phyloP scores from a whole-genome alignment of 371 early-diverging fungal genomes.

The Rhizopus sp. region DNA sequence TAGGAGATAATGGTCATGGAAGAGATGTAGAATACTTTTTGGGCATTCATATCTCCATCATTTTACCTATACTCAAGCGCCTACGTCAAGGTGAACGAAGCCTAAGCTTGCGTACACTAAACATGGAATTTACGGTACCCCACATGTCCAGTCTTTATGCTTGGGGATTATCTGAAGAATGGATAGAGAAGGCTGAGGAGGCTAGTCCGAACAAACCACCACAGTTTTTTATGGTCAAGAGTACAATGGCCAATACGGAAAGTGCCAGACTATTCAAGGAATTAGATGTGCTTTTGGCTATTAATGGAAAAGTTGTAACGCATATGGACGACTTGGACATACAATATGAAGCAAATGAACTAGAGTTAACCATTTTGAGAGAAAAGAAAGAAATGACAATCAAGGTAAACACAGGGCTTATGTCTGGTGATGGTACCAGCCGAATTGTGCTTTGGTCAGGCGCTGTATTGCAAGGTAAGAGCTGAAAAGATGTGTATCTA shows the following conservation, averaged over 20 bases:
- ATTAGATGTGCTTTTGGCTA: constrained; percentile 73
- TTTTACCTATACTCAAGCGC: constrained; percentile 56
- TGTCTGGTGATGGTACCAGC: constrained; percentile 69
- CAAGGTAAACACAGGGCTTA: constrained; percentile 57
- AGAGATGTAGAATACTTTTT: constrained; percentile 80
- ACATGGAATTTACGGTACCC: constrained; percentile 74
- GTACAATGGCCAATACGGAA: constrained; percentile 69
- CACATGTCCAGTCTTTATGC: constrained; percentile 78
- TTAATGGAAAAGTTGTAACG: constrained; percentile 72
- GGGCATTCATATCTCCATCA: constrained; percentile 65
- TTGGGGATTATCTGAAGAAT: constrained; percentile 77
- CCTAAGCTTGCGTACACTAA: constrained; percentile 60
- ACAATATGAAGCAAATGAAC: constrained; percentile 53
- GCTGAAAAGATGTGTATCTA: background rate
- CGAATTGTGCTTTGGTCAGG: constrained; percentile 80
- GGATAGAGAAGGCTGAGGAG: constrained; percentile 72
- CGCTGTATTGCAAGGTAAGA: constrained; percentile 59
- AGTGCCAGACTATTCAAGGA: constrained; percentile 70
- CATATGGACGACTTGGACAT: constrained; percentile 73
- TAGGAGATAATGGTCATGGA: constrained; percentile 74
- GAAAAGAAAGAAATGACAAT: constrained; percentile 69
- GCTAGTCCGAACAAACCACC: constrained; percentile 66
- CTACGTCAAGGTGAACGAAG: constrained; percentile 42
- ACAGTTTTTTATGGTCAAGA: constrained; percentile 72
- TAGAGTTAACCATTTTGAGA: constrained; percentile 66